Percentiles rank a stretch among this genome's conserved stretches.
These are phyloP conservation scores for Talaromyces albobiverticillius DNA, from an alignment of 2,329 filamentous ascomycete species.

Conservation along the genomic window DNA sequence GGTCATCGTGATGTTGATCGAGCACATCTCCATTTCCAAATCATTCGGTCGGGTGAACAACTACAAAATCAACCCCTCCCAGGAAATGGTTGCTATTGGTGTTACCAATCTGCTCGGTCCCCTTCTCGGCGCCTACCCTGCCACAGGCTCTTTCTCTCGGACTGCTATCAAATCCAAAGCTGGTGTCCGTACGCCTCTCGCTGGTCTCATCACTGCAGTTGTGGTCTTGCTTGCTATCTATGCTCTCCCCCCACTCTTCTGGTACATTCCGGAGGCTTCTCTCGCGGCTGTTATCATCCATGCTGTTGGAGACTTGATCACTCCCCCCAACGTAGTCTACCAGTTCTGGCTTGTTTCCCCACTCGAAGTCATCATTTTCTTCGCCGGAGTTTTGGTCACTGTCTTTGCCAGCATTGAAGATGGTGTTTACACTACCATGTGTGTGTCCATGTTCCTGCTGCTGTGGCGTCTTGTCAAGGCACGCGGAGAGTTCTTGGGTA, in stretches of 20 bases:
- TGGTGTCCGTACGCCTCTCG: conserved; percentile 86
- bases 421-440: conserved; percentile 85
- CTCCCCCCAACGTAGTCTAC: conserved; percentile 84
- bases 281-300: conserved; percentile 92
- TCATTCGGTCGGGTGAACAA: conserved; percentile 95
- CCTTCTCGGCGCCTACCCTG: conserved; percentile 87
- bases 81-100: conserved; percentile 93
- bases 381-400: conserved; percentile 85
- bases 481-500: conserved; percentile 78
- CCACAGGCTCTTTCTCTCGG: conserved; percentile 91
- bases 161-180: conserved; percentile 98
- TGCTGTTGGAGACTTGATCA: conserved; percentile 89
- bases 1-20: conserved; percentile 91
- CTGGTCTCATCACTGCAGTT: conserved; percentile 80
- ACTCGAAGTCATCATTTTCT: conserved; percentile 87
- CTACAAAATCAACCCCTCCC: conserved; percentile 91
- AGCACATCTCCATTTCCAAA: conserved; percentile 96
- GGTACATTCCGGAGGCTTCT: conserved; percentile 80
- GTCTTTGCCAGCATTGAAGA: conserved; percentile 86
- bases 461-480: conserved; percentile 82
- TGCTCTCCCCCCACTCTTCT: conserved; percentile 83
- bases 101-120: conserved; percentile 86
- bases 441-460: conserved; percentile 71
- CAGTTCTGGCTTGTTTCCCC: conserved; percentile 95
- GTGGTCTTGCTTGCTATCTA: conserved; percentile 90